Conservation (phyloP, 208 protist genomes). For the Leishmania major region DNA sequence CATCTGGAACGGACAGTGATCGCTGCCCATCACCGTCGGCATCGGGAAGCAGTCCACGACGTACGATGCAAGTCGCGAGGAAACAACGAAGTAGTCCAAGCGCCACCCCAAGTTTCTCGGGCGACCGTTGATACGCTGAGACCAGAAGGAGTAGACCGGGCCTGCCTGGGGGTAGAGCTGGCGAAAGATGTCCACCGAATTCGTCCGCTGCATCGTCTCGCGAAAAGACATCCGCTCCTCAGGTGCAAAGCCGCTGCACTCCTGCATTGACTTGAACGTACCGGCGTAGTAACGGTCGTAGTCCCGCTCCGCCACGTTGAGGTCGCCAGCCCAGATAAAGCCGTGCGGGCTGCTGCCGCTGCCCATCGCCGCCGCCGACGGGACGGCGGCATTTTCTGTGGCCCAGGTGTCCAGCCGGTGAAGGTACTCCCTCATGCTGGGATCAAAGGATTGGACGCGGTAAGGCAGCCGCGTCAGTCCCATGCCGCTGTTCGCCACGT, state of each 20-base stretch:
- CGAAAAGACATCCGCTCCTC: conserved; percentile 89
- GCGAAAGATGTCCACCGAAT: conserved; percentile 87
- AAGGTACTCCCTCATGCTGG: conserved; percentile 64
- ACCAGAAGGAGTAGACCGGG: conserved; percentile 91
- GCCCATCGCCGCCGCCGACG: neutral
- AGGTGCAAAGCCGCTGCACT: conserved; percentile 91
- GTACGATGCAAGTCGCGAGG: conserved; percentile 43
- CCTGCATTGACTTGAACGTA: conserved; percentile 90
- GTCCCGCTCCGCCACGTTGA: conserved; percentile 95
- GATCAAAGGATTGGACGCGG: conserved; percentile 83
- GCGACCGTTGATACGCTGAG: conserved; percentile 60
- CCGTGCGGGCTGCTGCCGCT: conserved; percentile 19
- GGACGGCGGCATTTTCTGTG: neutral
- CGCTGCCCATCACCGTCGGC: conserved; percentile 76
- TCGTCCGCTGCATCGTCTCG: conserved; percentile 47
- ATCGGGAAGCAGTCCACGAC: conserved; percentile 89
- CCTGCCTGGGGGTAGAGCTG: conserved; percentile 77
- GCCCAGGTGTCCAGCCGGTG: conserved; percentile 38
- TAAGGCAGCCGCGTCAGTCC: conserved; percentile 86
- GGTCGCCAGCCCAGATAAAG: conserved; percentile 94
- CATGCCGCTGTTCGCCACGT: conserved; percentile 95
- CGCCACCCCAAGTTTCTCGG: conserved; percentile 88
- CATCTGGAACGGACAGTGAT: conserved; percentile 91
- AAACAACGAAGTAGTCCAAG: conserved; percentile 95
- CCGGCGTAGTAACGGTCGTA: conserved; percentile 88